Evolutionary conservation across 2,329 filamentous ascomycete genomes (phyloP), one percentile per base, ranked within the genome.

Genomic region (Aspergillus uvarum): DNA sequence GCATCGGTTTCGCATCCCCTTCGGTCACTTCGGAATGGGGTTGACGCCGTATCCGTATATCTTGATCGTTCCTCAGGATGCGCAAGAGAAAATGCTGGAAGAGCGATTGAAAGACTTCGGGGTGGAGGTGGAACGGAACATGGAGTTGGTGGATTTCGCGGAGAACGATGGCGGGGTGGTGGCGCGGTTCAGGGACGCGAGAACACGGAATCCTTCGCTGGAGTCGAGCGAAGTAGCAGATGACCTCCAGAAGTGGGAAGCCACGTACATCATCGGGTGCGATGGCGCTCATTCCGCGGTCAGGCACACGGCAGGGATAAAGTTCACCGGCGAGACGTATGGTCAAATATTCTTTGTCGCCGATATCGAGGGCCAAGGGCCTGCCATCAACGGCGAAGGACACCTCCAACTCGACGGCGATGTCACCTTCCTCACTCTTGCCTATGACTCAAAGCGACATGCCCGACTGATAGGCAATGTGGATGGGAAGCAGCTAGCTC

Each of bases 201-300:
- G 19, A 8, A 48, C 61, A 11, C 6, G 2, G 38, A 19, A 12
- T 4, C 12, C 6, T 6, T 8, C 10, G 2, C 16, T 1, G 31
- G 47, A 44, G 31, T 44, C n/a, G 52, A 38, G 21, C 21, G 38
- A 11, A 29, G 64, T 19, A 63, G 16, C 14, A 19, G 16, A 62
- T 0, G 68, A 61, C 19, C 67, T 74, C 32, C 60, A 67, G 31
- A 64, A 54, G 22, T 79, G 55, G 67, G 70, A 62, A 68, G 74
- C 62, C 65, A 70, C 56, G 10, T 86, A 82, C 56, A 77, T 79
- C 3, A 76, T 84, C 2, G 83, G 81, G 1, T 83, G 82, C 5
- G 83, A 86, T 47, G 83, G 83, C 1, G 80, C 82, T 0, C 78
- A 79, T 19, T 84, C 81, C 0, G 76, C 73, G 2, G 77, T 85